Conservation (phyloP, 257 asterid species). For the Nicotiana tomentosiformis region DNA sequence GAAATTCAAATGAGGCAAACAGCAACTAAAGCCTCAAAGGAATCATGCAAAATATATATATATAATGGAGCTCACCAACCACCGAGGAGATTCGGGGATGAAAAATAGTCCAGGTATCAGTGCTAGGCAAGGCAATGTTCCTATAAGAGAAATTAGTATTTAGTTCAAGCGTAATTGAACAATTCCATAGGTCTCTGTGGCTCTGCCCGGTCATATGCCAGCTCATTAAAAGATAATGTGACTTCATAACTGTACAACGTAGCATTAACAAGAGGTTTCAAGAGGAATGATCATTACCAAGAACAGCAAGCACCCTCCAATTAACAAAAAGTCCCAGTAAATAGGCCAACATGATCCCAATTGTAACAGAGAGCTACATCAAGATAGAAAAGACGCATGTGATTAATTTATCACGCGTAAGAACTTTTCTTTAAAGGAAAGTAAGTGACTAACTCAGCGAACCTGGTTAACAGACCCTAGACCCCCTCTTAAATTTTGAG, state of each 20-base stretch:
- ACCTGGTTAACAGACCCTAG: slow-evolving; percentile 96
- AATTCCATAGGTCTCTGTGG: background rate
- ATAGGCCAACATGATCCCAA: slow-evolving; percentile 83
- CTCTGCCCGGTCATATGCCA: background rate
- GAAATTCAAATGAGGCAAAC: slow-evolving; percentile 16
- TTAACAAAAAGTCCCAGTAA: slow-evolving; percentile 67
- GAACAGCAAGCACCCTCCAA: slow-evolving; percentile 91
- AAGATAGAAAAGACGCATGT: background rate
- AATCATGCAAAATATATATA: background rate
- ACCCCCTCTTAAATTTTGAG: slow-evolving; percentile 74
- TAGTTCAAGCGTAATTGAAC: background rate
- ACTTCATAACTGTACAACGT: background rate
- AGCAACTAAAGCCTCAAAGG: background rate
- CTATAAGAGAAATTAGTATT: slow-evolving; percentile 1
- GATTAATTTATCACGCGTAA: background rate
- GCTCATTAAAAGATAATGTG: background rate
- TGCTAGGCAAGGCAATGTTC: slow-evolving; percentile 20
- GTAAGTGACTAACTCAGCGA: background rate
- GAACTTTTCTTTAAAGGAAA: background rate
- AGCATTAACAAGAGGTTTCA: slow-evolving; percentile 1
- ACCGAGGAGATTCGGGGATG: slow-evolving; percentile 70
- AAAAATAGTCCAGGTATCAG: slow-evolving; percentile 42
- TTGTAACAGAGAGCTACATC: slow-evolving; percentile 81
- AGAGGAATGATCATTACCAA: slow-evolving; percentile 43
- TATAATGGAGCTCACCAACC: slow-evolving; percentile 73